Evolutionary conservation across 2,329 filamentous ascomycete genomes (phyloP).

Genomic region (Ceratocystis ficicola): DNA sequence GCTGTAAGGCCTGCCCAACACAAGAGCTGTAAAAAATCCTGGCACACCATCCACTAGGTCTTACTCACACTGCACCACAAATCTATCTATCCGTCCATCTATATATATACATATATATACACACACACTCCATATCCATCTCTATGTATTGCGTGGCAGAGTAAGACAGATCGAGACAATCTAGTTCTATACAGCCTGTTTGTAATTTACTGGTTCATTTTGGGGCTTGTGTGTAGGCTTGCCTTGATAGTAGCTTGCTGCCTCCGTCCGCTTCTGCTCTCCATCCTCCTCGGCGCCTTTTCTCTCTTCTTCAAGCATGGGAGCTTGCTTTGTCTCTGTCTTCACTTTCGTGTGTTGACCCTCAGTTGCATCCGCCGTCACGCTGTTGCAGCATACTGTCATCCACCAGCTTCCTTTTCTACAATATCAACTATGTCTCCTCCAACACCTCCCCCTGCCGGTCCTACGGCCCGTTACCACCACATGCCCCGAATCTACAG

Average conservation of each 20-base stretch:
- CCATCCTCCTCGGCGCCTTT: not conserved
- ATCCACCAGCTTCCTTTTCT: not conserved
- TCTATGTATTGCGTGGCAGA: not conserved
- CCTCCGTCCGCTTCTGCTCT: not conserved
- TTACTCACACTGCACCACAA: no score
- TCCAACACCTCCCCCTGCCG: not conserved
- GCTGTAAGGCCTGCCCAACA: not conserved
- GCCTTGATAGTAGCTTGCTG: not conserved
- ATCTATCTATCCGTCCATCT: no score
- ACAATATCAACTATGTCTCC: not conserved
- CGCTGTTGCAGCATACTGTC: not conserved
- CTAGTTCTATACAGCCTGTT: not conserved
- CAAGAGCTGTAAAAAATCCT: not conserved
- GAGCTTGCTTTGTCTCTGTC: slow-evolving; percentile 5
- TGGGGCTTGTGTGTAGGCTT: not conserved
- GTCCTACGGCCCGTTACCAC: not conserved
- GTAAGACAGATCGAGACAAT: not conserved
- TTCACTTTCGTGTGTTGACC: slow-evolving; percentile 14
- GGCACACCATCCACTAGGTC: no score
- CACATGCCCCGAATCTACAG: not conserved
- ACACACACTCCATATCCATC: not conserved
- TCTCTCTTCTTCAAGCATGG: slow-evolving; percentile 5
- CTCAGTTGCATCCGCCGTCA: not conserved
- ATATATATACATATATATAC: no score
- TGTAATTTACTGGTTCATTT: not conserved